Percentiles rank a stretch among this genome's conserved stretches.
Conservation (phyloP, 495 filamentous ascomycete genomes). For the Neurospora hispaniola region DNA sequence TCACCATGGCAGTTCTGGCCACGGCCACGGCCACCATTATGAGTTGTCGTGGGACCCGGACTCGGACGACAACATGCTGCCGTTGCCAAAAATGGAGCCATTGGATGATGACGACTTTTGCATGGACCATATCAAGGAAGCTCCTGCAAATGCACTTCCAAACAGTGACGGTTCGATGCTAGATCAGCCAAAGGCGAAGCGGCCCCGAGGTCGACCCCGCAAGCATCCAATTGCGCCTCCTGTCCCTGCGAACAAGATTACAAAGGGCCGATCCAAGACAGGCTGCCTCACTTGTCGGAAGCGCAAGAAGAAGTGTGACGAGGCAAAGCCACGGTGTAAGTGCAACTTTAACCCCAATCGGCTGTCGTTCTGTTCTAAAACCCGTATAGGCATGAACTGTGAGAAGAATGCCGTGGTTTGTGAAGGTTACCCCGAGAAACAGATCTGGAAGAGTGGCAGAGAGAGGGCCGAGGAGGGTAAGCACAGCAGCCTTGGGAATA, state of each 20-base stretch:
- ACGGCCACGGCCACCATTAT: conserved; percentile 16
- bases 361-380: conserved; percentile 11
- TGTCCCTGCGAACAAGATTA: conserved; percentile 47
- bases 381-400: conserved; percentile 62
- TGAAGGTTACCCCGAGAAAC: conserved; percentile 85
- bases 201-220: conserved; percentile 68
- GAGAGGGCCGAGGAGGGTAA: conserved; percentile 68
- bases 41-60: conserved; percentile 29
- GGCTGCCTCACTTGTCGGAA: conserved; percentile 87
- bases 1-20: conserved; percentile 2
- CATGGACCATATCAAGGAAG: conserved; percentile 36
- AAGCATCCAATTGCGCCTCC: conserved; percentile 61
- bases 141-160: conserved; percentile 11
- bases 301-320: conserved; percentile 95
- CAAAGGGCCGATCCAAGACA: conserved; percentile 87
- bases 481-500: neutral
- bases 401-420: conserved; percentile 90
- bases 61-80: conserved; percentile 21
- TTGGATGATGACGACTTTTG: conserved; percentile 37
- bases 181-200: conserved; percentile 33
- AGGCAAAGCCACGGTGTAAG: conserved; percentile 80
- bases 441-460: conserved; percentile 75
- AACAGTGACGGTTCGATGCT: conserved; percentile 10
- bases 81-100: conserved; percentile 36
- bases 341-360: neutral